Evolutionary conservation across 345 rosid species (phyloP), one percentile per base, ranked within the genome.

Genomic region (Brassica juncea): DNA sequence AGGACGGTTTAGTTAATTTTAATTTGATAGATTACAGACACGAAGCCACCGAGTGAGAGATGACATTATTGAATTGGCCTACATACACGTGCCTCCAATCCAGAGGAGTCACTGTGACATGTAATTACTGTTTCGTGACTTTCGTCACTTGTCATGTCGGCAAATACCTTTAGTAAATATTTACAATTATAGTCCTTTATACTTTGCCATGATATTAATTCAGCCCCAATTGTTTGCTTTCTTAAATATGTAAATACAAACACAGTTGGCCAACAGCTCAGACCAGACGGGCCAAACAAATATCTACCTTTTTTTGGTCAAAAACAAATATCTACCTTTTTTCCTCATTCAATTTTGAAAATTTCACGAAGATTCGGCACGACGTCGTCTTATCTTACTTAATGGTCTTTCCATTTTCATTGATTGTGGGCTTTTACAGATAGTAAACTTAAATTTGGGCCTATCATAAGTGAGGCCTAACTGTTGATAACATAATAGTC

Each of bases 101-200:
- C 11, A 79, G 73, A 73, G 77, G 77, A 11, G 52, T 66, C 73
- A 66, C 72, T 39, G 39, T 66, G 54, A 67, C 72, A 72, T 55
- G 32, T 63, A 52, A 2, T 10, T 39, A 21, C 63, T 77, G 11
- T 16, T 6, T 58, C 34, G 7, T 2, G 76, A 28, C 31, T 76
- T 78, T 42, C 15, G 10, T 1, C 82, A 66, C 82, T 76, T 78
- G 64, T 66, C 14, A 32, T 72, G 73, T 72, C 73, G 77, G 68
- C 77, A 66, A 19, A 6, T 27, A 72, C 34, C 2, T 42, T 31
- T 7, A 69, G 32, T 16, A 59, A 14, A 11, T 68, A 59, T 59
- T 76, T 76, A 28, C 34, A 42, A 5, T 25, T 37, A 4, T n/a
- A 25, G 6, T 7, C 63, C 63, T 32, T 61, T 2, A 1, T 3